These are phyloP conservation scores for Solanum paucissectum DNA, from an alignment of 257 asterid species.

Conservation along the genomic window DNA sequence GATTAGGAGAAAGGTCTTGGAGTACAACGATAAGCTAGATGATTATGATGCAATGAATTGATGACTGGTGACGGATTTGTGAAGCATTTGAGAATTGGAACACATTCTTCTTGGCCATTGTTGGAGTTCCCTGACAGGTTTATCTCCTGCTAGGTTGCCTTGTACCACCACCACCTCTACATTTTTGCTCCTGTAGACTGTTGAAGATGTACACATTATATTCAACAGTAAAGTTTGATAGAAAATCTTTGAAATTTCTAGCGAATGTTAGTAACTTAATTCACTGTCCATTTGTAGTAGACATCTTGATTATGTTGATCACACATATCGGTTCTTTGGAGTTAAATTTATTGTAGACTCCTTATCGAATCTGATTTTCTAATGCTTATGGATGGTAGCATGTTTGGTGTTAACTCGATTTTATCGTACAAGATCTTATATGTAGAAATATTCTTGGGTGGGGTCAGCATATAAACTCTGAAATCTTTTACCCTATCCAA, in stretches of 20 bases:
- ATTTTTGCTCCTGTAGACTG: not conserved
- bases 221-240: not conserved
- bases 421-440: not conserved
- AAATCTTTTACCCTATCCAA: too few species aligned
- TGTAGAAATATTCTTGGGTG: not conserved
- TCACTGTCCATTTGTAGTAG: not conserved
- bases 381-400: not conserved
- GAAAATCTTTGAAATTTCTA: not conserved
- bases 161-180: not conserved
- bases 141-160: not conserved
- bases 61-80: not conserved
- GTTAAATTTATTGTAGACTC: not conserved
- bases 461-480: not conserved
- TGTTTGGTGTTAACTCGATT: not conserved
- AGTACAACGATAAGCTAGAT: conserved; percentile 76
- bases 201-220: not conserved
- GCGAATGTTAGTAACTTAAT: not conserved
- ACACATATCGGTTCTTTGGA: not conserved
- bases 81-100: not conserved
- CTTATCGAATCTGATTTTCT: not conserved
- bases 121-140: not conserved
- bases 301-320: not conserved
- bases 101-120: not conserved
- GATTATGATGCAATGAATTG: conserved; percentile 76
- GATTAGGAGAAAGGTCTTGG: conserved; percentile 77